Evolutionary conservation across 2,329 filamentous ascomycete genomes (phyloP).

Genomic region (Colletotrichum endophyticum): DNA sequence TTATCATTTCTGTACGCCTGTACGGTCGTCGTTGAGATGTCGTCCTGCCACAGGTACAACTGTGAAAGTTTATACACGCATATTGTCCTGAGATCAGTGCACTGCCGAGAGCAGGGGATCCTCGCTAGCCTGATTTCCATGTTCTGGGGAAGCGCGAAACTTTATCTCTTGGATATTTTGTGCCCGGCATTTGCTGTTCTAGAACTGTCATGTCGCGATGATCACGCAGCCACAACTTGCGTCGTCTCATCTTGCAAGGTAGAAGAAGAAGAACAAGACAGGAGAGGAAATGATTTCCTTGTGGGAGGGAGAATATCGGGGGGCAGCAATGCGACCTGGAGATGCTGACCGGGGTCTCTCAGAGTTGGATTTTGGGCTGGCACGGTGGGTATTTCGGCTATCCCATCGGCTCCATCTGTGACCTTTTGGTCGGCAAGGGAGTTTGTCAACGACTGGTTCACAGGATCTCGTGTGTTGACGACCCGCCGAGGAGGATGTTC

Average conservation of each 20-base stretch:
- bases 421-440: background rate
- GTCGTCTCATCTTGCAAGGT: background rate
- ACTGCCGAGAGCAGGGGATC: background rate
- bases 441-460: background rate
- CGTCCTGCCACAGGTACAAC: background rate
- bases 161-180: background rate
- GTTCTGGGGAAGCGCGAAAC: background rate
- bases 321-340: background rate
- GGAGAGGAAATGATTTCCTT: background rate
- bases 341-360: background rate
- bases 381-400: background rate
- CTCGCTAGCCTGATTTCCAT: background rate
- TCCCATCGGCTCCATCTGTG: background rate
- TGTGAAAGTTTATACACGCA: rapidly evolving
- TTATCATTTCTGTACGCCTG: background rate
- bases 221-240: background rate
- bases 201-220: background rate
- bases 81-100: background rate
- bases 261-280: background rate
- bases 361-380: background rate
- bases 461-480: background rate
- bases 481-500: background rate
- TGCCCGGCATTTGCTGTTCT: background rate
- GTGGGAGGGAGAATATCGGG: background rate
- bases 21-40: background rate